Evolutionary conservation across 768 basidiomycete species (phyloP).

Genomic region (Mycena crocata): DNA sequence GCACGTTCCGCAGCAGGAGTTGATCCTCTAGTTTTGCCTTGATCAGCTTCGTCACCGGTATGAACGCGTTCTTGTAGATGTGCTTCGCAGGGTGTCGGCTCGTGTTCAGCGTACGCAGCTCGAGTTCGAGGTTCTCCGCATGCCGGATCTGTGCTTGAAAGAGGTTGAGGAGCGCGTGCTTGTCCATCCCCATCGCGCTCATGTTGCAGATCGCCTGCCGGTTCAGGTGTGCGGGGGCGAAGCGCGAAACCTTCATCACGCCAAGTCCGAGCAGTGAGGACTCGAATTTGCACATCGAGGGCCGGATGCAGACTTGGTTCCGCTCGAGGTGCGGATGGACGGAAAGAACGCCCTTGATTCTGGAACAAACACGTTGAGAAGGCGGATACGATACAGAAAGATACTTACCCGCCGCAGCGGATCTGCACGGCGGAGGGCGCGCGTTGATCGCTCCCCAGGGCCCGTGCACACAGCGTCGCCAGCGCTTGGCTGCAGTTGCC

Average conservation of each 20-base stretch:
- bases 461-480: conserved; percentile 24
- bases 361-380: not conserved
- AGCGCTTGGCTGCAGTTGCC: conserved; percentile 33
- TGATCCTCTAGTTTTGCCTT: conserved; percentile 23
- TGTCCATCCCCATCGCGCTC: conserved; percentile 25
- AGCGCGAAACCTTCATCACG: conserved; percentile 32
- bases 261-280: conserved; percentile 28
- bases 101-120: conserved; percentile 19
- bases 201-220: conserved; percentile 35
- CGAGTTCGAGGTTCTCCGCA: conserved; percentile 22
- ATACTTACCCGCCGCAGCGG: conserved; percentile 33
- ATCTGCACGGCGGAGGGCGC: conserved; percentile 32
- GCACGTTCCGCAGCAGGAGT: conserved; percentile 27
- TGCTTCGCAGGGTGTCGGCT: conserved; percentile 24
- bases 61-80: conserved; percentile 25
- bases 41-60: conserved; percentile 30
- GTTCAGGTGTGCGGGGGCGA: conserved; percentile 32
- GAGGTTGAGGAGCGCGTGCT: not conserved
- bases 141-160: conserved; percentile 23
- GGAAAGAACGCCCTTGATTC: conserved; percentile 33
- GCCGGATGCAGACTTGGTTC: conserved; percentile 31
- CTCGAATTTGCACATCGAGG: conserved; percentile 32
- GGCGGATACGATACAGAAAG: too few relatives aligned
- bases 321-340: conserved; percentile 29
- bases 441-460: conserved; percentile 23